phyloP scores from a whole-genome alignment of 164 flowering plant genomes.

The Vitis riparia region DNA sequence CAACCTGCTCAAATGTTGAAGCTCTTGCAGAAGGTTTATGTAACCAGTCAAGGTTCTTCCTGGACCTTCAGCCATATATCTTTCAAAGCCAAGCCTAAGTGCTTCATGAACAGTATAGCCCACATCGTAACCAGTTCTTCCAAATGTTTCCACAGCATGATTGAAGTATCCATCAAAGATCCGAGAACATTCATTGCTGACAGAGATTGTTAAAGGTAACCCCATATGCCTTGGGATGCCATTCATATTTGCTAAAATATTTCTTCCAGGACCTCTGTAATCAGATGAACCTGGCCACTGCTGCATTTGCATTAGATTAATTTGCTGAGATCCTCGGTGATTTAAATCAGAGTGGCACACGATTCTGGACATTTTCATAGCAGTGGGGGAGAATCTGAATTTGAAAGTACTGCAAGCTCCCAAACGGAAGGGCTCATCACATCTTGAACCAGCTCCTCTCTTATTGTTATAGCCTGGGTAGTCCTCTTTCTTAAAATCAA shows the following conservation, averaged over 20 bases:
- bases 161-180: neutral
- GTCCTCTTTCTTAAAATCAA: slow-evolving; percentile 23
- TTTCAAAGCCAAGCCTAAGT: neutral
- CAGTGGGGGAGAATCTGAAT: slow-evolving; percentile 8
- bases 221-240: too few relatives aligned
- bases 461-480: slow-evolving; percentile 49
- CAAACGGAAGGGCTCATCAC: slow-evolving; percentile 32
- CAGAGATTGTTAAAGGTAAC: neutral
- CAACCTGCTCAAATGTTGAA: neutral
- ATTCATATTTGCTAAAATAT: too few relatives aligned
- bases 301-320: neutral
- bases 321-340: neutral
- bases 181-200: neutral
- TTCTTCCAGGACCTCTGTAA: slow-evolving; percentile 12
- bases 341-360: neutral
- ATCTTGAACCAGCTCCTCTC: slow-evolving; percentile 33
- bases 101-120: neutral
- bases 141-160: neutral
- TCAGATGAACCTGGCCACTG: neutral
- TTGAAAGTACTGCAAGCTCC: slow-evolving; percentile 38
- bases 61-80: neutral
- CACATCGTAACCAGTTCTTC: neutral
- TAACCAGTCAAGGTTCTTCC: neutral
- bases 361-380: neutral
- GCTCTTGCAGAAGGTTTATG: neutral